Conservation (phyloP, 768 basidiomycete species). For the Kwoniella europaea region DNA sequence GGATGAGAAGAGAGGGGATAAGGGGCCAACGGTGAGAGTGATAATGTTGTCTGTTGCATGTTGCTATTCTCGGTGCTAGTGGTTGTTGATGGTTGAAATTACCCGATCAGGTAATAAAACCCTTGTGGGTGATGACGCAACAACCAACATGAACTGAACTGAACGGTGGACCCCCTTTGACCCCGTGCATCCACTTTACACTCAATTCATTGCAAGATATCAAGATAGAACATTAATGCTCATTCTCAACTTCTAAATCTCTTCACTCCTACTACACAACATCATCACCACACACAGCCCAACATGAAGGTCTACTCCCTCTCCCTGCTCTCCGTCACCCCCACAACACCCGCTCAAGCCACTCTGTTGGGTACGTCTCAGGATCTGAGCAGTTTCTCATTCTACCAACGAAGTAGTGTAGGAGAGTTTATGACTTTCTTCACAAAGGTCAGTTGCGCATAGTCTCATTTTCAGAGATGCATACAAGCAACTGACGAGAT, state of each 20-base stretch:
- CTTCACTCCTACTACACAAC: background rate
- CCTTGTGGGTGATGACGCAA: conserved; percentile 8
- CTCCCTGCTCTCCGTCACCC: conserved; percentile 72
- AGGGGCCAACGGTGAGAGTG: background rate
- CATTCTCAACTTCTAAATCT: background rate
- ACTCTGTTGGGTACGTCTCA: conserved; percentile 70
- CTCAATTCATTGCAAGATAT: conserved; percentile 3
- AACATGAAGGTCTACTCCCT: conserved; percentile 87
- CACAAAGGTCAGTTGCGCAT: conserved; percentile 61
- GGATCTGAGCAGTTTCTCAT: conserved; percentile 88
- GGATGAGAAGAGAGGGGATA: too few species aligned
- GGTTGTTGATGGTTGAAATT: background rate
- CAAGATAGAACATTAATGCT: background rate
- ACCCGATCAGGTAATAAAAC: background rate
- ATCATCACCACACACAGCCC: conserved; percentile 8
- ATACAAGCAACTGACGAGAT: background rate
- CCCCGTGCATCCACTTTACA: background rate
- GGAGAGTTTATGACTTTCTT: conserved; percentile 94
- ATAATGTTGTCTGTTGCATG: background rate
- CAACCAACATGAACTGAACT: background rate
- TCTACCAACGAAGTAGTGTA: conserved; percentile 87
- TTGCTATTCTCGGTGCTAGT: conserved; percentile 9
- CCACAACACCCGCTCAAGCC: conserved; percentile 65
- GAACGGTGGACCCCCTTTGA: too few species aligned
- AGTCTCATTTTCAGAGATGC: background rate